Base-by-base conservation (phyloP, 257 asterid genomes). In the Mentha longifolia region DNA sequence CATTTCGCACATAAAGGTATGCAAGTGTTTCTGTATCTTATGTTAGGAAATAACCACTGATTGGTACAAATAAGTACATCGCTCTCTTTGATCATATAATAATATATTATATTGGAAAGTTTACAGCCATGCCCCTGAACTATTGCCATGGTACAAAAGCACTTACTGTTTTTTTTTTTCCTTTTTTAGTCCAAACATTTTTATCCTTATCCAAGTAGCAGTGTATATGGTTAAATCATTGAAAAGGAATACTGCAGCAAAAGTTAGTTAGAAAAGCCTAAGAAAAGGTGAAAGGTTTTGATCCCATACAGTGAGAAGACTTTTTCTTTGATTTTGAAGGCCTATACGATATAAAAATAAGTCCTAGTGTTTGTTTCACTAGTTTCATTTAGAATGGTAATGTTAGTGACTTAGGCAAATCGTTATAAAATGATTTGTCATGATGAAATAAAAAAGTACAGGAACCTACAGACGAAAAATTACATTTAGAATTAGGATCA, bases 1-100 rank as follows among this genome's bases (percentile, higher is more conserved):
- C 20, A 71, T 81, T 52, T 19, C 20, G 54, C 92, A 85, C 60
- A 85, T 95, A 70, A 95, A 95, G 99, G 99, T 95, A 80, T 59
- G 58, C 30, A 1, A 43, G 49, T 25, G 31, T 33, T 72, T 31
- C 22, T 25, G 20, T 41, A 11, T 77, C 37, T 17, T 15, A 39
- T 15, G 41, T 50, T 35, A 7, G 22, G 71, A 43, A 60, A 50
- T 54, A 68, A 11, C 17, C 12, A 63, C 57, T 22, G 28, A 71
- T 63, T 28, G 43, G 10, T 30, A 30, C 46, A 45, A 16, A 57
- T 42, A 68, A 55, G 42, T 37, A 50, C 52, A 9, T 11, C 30
- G 20, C 2, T 70, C 33, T 57, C 60, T 47, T 30, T 25, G 37
- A 66, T 22, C 41, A 52, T 20, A 17, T 17, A 56, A 7, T n/a